Evolutionary conservation across 768 basidiomycete genomes (phyloP).

Genomic region (Trametes sanguinea): DNA sequence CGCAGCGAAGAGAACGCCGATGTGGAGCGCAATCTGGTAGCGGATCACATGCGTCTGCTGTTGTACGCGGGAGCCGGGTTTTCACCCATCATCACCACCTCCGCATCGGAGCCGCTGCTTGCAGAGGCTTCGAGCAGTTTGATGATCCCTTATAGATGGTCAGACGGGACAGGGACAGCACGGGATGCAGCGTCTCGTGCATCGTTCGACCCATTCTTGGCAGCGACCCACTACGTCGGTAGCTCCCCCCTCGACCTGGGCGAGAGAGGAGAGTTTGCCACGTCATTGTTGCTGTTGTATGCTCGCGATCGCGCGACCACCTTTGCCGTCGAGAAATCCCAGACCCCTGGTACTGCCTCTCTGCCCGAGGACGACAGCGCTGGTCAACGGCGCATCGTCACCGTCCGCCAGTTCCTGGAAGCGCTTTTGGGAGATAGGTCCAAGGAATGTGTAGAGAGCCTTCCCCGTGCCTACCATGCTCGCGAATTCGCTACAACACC

Average conservation of each 20-base stretch:
- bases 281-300: slow-evolving; percentile 23
- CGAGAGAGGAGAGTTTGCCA: slow-evolving; percentile 29
- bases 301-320: slow-evolving; percentile 30
- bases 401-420: slow-evolving; percentile 15
- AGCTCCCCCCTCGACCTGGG: slow-evolving; percentile 26
- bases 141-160: slow-evolving; percentile 11
- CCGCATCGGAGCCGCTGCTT: slow-evolving; percentile 33
- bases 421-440: slow-evolving; percentile 10
- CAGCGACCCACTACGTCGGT: background rate
- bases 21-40: slow-evolving; percentile 33
- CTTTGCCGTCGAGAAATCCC: background rate
- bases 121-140: slow-evolving; percentile 31
- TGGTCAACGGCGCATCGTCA: slow-evolving; percentile 5
- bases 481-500: background rate
- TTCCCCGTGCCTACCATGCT: background rate
- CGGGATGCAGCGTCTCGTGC: slow-evolving; percentile 5
- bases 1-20: background rate
- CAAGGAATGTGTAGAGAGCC: background rate
- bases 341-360: background rate
- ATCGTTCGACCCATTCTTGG: background rate
- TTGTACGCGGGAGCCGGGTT: slow-evolving; percentile 25
- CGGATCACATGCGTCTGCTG: slow-evolving; percentile 35
- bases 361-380: background rate
- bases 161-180: background rate
- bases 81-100: slow-evolving; percentile 26